A percentile compares a stretch with the other conserved stretches of the same genome.
Evolutionary conservation across 2,329 filamentous ascomycete species (phyloP).

Genomic region (Lachnellula subtilissima): DNA sequence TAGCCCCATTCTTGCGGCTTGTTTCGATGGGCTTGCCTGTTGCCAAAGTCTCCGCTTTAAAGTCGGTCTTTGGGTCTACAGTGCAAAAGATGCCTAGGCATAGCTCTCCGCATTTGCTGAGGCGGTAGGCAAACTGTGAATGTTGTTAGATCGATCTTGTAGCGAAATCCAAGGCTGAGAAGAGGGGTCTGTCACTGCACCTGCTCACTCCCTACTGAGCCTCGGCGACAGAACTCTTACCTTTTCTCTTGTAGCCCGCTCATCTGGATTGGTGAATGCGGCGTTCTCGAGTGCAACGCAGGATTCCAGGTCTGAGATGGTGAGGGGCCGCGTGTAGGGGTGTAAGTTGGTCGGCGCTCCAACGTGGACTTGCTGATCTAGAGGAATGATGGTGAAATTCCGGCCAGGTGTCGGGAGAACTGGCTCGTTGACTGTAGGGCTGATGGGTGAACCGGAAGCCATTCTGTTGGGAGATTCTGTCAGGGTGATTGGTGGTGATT

Average conservation of each 20-base stretch:
- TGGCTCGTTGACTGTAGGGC: not conserved
- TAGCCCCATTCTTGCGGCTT: conserved; percentile 49
- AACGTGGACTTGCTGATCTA: conserved; percentile 18
- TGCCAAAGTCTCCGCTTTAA: conserved; percentile 49
- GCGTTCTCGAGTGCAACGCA: conserved; percentile 51
- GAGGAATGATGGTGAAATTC: conserved; percentile 6
- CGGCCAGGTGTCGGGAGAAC: not conserved
- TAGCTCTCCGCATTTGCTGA: conserved; percentile 69
- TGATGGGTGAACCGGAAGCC: not conserved
- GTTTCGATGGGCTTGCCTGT: conserved; percentile 55
- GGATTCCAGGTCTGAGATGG: conserved; percentile 58
- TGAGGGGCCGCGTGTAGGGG: conserved; percentile 71
- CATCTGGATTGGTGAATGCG: conserved; percentile 45
- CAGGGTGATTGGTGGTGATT: conserved; percentile 5
- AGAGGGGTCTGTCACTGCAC: conserved; percentile 8
- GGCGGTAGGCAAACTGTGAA: conserved; percentile 67
- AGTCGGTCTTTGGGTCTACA: conserved; percentile 43
- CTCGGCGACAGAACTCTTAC: conserved; percentile 32
- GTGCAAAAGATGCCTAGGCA: conserved; percentile 77
- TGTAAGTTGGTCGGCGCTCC: conserved; percentile 51
- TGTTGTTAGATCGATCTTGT: conserved; percentile 7
- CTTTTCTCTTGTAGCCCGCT: conserved; percentile 51
- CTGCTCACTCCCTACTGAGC: conserved; percentile 2
- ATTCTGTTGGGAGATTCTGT: conserved; percentile 8
- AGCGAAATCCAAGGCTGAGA: not conserved